Conservation (phyloP, 371 early-diverging fungal species). For the Rhizoclosmatium hyalinum region DNA sequence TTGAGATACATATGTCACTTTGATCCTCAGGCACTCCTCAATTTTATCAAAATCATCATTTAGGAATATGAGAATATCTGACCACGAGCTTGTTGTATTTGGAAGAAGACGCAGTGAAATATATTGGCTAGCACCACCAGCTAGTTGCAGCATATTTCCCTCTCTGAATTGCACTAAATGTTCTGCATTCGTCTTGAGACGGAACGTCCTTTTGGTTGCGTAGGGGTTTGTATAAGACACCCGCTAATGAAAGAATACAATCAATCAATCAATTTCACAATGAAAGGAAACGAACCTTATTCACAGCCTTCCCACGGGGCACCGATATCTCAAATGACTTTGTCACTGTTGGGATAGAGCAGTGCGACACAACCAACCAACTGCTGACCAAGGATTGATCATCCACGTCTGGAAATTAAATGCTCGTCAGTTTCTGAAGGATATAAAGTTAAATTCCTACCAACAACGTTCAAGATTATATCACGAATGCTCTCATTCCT, state of each 20-base stretch:
- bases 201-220: constrained; percentile 43
- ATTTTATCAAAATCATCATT: constrained; percentile 55
- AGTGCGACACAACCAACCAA: constrained; percentile 54
- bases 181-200: constrained; percentile 48
- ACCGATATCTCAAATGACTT: constrained; percentile 56
- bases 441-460: constrained; percentile 2
- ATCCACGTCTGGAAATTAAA: constrained; percentile 36
- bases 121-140: constrained; percentile 49
- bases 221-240: constrained; percentile 62
- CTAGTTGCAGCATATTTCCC: constrained; percentile 42
- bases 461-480: constrained; percentile 49
- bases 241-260: constrained; percentile 36
- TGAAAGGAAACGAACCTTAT: constrained; percentile 48
- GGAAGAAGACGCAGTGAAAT: constrained; percentile 53
- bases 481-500: constrained; percentile 22
- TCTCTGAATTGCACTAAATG: constrained; percentile 54
- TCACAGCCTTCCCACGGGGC: constrained; percentile 43
- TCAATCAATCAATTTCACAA: not conserved
- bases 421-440: too few species aligned
- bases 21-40: constrained; percentile 56
- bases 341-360: constrained; percentile 48
- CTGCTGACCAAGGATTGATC: constrained; percentile 43
- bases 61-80: constrained; percentile 49
- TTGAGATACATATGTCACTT: constrained; percentile 35
- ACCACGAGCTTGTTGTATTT: not conserved